Evolutionary conservation across 164 flowering plant genomes (phyloP), one percentile per base, ranked within the genome.

Genomic region (Chimonanthus praecox): DNA sequence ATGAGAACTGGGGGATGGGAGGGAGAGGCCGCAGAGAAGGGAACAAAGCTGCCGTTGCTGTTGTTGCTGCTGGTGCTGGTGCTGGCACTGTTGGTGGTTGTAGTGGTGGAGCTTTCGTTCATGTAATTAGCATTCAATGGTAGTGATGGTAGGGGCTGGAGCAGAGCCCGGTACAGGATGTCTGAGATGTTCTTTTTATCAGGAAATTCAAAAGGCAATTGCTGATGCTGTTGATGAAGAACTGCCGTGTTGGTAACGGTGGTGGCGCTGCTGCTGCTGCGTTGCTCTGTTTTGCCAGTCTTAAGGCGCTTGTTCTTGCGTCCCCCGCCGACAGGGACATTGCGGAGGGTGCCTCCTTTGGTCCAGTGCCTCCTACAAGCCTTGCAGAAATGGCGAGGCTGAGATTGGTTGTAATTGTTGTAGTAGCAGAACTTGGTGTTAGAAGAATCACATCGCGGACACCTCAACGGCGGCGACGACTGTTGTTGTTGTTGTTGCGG

Each of bases 301-400:
- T 86, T 88, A 50, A 51, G 76, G 4, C 91, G 86, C 83, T 89
- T 92, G 71, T 84, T 90, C 77, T 90, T 92, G 50, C 90, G 89
- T 73, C 87, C 90, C 50, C 93, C 97, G 9, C 94, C 94, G 3
- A 92, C 87, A 2, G 94, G 94, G 33, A 33, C 33, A 33, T 33
- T 33, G 33, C 33, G 33, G 33, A 33, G 33, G 33, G 33, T 33
- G 33, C 33, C 33, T 33, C 33, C 33, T 33, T 33, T 33, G 33
- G 33, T 33, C 33, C 33, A 33, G 33, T 33, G 68, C 67, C 97
- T 77, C 82, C 85, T 86, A 71, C 97, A 92, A 15, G 89, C 69
- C 81, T 88, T 90, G 84, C 97, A 92, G 50, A 86, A 88, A 72
- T 92, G 91, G 68, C 97, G 83, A 0, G 97, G 97, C 80, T 92